Percentiles rank a stretch among this genome's conserved stretches.
Evolutionary conservation across 352 stramenopile species (phyloP).

Genomic region (Phytophthora uliginosa): DNA sequence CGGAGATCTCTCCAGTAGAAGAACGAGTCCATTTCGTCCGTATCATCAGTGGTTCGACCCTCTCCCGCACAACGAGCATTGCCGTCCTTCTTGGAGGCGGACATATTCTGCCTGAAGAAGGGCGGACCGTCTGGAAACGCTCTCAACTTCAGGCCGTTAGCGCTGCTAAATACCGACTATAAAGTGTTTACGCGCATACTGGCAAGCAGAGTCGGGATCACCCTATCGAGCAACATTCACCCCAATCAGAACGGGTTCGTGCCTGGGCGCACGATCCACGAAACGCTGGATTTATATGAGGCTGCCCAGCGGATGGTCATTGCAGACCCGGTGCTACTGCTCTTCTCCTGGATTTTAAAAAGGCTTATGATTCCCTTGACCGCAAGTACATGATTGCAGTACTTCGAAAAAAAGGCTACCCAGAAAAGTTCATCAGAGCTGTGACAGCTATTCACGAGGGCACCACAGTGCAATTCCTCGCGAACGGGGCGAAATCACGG

Average conservation of each 20-base stretch:
- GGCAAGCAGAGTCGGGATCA: not conserved
- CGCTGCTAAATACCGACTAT: constrained; percentile 11
- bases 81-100: not conserved
- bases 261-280: not conserved
- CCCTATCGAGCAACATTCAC: not conserved
- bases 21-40: too few relatives aligned
- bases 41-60: too few relatives aligned
- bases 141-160: not conserved
- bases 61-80: too few relatives aligned
- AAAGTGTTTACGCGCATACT: constrained; percentile 7
- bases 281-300: not conserved
- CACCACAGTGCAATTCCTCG: constrained; percentile 2
- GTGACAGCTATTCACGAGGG: not conserved
- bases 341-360: constrained; percentile 6
- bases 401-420: not conserved
- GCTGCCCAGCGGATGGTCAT: not conserved
- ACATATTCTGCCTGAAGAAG: constrained; percentile 15
- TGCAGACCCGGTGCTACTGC: not conserved
- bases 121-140: not conserved
- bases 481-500: not conserved
- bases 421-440: not conserved
- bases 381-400: not conserved
- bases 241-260: constrained; percentile 3
- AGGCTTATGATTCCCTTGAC: constrained; percentile 15
- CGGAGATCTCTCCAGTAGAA: too few relatives aligned